Base-by-base conservation (phyloP, 345 rosid genomes). In the Physaria fendleri region DNA sequence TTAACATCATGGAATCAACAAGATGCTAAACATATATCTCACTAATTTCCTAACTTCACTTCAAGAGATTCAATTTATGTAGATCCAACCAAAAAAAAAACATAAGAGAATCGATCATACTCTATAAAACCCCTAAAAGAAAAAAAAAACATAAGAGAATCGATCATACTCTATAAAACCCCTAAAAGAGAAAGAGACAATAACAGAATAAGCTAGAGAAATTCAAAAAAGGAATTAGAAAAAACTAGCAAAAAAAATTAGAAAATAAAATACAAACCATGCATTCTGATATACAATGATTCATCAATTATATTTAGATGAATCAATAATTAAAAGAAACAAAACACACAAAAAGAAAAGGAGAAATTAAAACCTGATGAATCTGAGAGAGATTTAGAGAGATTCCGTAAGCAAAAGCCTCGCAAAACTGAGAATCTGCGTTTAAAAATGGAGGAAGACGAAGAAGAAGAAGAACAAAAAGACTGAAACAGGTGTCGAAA, bases 211-310 rank as follows among this genome's bases (percentile, higher is more conserved):
- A 65, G 40, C 49, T 18, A 3, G 2, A 24, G 16, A 56, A 25
- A 46, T 17, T 24, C 23, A 27, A 3, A 17, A 30, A 0, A 25
- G 5, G 0, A 0, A 25, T 25, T 2, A n/a, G 2, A 3, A 43
- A 6, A 6, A 4, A 46, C 0, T 15, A 7, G 1, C 9, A 4
- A n/a, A 8, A 14, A 22, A 21, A n/a, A 4, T n/a, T n/a, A n/a
- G n/a, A 23, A 14, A 51, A 20, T n/a, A n/a, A n/a, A n/a, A n/a
- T n/a, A 15, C 6, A 62, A 28, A 33, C 6, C 67, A 68, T 52
- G 72, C 66, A 68, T 68, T 68, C 14, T 59, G 39, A 18, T 50
- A n/a, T n/a, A n/a, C n/a, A n/a, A n/a, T n/a, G n/a, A n/a, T n/a
- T 25, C 55, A 51, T 33, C 40, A 29, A 11, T 18, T 4, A 17